A percentile compares a stretch with the other conserved stretches of the same genome.
These are phyloP conservation scores for Sugiyamaella marilandica DNA, from an alignment of 805 yeast genomes.

Conservation along the genomic window DNA sequence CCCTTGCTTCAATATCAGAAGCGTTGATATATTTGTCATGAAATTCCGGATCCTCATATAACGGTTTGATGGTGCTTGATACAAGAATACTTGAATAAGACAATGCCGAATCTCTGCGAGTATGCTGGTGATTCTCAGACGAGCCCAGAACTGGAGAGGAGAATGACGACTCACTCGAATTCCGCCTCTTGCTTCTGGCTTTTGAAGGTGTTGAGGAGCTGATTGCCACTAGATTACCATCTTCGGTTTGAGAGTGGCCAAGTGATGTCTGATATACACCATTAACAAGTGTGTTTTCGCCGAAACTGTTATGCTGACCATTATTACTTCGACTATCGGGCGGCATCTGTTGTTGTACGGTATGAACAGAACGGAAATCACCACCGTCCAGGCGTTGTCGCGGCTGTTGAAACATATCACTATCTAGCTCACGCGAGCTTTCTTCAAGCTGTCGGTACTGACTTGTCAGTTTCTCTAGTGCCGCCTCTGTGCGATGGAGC, in stretches of 20 bases:
- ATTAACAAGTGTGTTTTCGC: not conserved
- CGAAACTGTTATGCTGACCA: not conserved
- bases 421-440: slow-evolving; percentile 1
- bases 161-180: not conserved
- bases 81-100: not conserved
- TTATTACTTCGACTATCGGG: not conserved
- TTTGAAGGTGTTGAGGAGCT: not conserved
- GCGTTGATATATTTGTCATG: not conserved
- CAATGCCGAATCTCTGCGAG: not conserved
- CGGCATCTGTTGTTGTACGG: not conserved
- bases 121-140: not conserved
- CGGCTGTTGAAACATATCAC: not conserved
- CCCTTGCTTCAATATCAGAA: not conserved
- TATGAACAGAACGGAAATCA: not conserved
- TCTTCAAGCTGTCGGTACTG: slow-evolving; percentile 19
- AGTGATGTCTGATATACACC: not conserved
- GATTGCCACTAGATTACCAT: not conserved
- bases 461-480: slow-evolving; percentile 14
- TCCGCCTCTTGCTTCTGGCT: not conserved
- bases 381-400: no score
- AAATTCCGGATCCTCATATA: slow-evolving; percentile 4
- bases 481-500: slow-evolving; percentile 18
- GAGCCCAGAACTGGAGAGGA: not conserved
- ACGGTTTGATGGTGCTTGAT: not conserved
- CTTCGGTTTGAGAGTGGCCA: not conserved